A percentile compares a stretch with the other conserved stretches of the same genome.
phyloP scores from a whole-genome alignment of 306 rosid species.

The Vigna hirtella region DNA sequence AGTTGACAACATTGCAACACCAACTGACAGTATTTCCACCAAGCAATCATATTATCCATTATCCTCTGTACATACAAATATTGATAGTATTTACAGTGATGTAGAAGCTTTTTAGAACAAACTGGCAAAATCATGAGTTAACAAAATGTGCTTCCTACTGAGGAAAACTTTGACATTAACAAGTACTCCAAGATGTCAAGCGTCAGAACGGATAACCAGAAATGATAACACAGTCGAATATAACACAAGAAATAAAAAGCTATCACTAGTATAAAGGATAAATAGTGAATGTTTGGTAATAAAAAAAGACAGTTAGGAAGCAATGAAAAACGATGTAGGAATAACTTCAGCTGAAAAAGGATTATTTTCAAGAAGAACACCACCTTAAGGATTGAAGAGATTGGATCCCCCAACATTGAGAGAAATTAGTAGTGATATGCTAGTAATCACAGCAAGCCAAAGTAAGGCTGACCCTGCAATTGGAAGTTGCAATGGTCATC shows the following conservation, averaged over 20 bases:
- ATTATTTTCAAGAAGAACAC: conserved; percentile 37
- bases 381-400: conserved; percentile 85
- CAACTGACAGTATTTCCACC: neutral
- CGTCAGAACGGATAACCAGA: conserved; percentile 8
- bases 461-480: conserved; percentile 75
- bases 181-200: neutral
- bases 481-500: conserved; percentile 43
- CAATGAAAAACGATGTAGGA: conserved; percentile 29
- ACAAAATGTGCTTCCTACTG: neutral
- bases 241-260: neutral
- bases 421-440: conserved; percentile 75
- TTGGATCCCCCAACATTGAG: conserved; percentile 78
- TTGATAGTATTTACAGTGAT: neutral
- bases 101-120: neutral
- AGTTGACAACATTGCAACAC: neutral
- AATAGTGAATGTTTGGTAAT: conserved; percentile 9
- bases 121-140: neutral
- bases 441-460: conserved; percentile 87
- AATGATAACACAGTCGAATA: neutral
- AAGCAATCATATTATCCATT: neutral
- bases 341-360: conserved; percentile 52
- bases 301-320: conserved; percentile 24
- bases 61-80: neutral
- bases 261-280: conserved; percentile 2
- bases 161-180: neutral